A percentile compares a stretch with the other conserved stretches of the same genome.
These are phyloP conservation scores for Candida awuae DNA, from an alignment of 805 yeast species.

Conservation along the genomic window DNA sequence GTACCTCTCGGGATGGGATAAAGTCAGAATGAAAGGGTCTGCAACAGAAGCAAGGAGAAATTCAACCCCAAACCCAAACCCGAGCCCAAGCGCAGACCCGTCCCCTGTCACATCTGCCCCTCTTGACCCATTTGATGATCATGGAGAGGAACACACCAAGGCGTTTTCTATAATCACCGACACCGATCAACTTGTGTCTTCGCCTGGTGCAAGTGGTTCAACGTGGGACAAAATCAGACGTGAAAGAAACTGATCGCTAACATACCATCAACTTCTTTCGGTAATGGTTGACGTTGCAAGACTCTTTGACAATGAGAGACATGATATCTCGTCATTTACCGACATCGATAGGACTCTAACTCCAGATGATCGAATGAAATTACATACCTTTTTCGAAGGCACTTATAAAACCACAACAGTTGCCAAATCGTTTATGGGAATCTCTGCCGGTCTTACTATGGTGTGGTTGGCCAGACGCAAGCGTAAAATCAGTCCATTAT, in stretches of 20 bases:
- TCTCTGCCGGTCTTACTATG: slow-evolving; percentile 33
- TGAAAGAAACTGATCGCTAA: neutral
- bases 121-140: neutral
- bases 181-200: slow-evolving; percentile 1
- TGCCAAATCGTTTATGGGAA: slow-evolving; percentile 33
- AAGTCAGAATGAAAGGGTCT: slow-evolving; percentile 11
- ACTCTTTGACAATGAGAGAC: slow-evolving; percentile 40
- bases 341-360: slow-evolving; percentile 21
- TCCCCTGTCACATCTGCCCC: neutral
- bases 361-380: slow-evolving; percentile 32
- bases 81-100: neutral
- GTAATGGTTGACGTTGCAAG: slow-evolving; percentile 28
- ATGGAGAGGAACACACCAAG: neutral
- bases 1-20: slow-evolving; percentile 16
- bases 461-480: slow-evolving; percentile 35
- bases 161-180: neutral
- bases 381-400: slow-evolving; percentile 32
- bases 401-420: slow-evolving; percentile 29
- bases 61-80: neutral
- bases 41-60: too few relatives aligned
- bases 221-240: slow-evolving; percentile 23
- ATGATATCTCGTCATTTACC: slow-evolving; percentile 11
- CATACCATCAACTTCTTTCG: neutral
- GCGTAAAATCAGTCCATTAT: slow-evolving; percentile 32
- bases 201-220: slow-evolving; percentile 8